These are phyloP conservation scores for Hypericum perforatum DNA, from an alignment of 345 rosid species.

Conservation along the genomic window DNA sequence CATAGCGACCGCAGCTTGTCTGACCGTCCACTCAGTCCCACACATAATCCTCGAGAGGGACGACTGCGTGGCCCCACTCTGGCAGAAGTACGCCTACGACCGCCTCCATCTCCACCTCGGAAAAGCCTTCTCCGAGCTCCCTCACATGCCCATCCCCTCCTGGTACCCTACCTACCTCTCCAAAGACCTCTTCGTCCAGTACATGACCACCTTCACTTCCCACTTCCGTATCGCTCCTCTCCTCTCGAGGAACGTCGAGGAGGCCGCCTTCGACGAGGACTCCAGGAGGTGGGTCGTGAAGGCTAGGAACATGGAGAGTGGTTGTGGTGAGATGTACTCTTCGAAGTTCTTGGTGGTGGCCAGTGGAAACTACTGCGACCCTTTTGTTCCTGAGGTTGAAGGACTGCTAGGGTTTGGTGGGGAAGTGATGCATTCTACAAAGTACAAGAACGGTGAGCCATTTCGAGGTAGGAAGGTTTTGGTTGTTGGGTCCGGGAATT, in stretches of 20 bases:
- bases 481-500: constrained; percentile 1
- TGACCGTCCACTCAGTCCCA: not conserved
- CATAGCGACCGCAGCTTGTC: not conserved
- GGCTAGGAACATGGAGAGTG: not conserved
- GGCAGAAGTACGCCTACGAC: not conserved
- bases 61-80: not conserved
- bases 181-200: not conserved
- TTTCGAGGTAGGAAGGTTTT: not conserved
- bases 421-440: not conserved
- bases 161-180: not conserved
- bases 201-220: not conserved
- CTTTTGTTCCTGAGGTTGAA: not conserved
- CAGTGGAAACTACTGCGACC: not conserved
- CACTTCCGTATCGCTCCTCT: not conserved
- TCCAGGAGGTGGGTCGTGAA: not conserved
- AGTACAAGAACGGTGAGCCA: not conserved
- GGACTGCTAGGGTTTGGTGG: not conserved
- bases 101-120: not conserved
- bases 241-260: not conserved
- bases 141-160: not conserved
- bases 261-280: not conserved
- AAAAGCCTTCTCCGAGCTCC: not conserved
- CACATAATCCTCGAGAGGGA: not conserved
- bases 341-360: not conserved
- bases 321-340: not conserved